These are phyloP conservation scores for Spathaspora girioi DNA, from an alignment of 805 yeast species.

Conservation along the genomic window DNA sequence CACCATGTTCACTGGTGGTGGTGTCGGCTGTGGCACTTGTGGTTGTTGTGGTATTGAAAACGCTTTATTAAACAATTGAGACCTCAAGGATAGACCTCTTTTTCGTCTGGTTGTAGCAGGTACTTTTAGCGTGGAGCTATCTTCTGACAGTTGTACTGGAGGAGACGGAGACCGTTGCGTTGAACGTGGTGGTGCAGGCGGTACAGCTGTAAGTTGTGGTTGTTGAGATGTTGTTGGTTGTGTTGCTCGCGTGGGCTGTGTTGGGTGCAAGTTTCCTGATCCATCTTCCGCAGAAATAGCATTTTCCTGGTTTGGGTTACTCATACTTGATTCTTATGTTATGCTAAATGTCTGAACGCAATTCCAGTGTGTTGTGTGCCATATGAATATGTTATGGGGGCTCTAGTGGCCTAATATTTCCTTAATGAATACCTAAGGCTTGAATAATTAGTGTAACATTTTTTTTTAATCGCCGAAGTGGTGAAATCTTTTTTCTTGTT, in stretches of 20 bases:
- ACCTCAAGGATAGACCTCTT: constrained; percentile 64
- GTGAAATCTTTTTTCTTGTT: neutral
- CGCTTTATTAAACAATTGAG: constrained; percentile 57
- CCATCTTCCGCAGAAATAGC: neutral
- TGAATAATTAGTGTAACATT: neutral
- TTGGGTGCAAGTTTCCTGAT: neutral
- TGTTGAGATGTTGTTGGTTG: neutral
- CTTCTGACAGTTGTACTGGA: neutral
- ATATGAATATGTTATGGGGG: no score
- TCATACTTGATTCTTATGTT: neutral
- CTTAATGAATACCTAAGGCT: neutral
- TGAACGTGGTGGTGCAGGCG: neutral
- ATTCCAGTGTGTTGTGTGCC: neutral
- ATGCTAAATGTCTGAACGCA: neutral
- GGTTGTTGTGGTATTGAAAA: constrained; percentile 1
- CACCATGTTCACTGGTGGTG: neutral
- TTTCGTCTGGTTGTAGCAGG: constrained; percentile 32
- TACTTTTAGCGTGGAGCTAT: neutral
- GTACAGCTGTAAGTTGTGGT: neutral
- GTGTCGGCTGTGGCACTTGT: neutral
- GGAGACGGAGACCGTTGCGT: neutral
- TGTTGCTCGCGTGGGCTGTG: no score
- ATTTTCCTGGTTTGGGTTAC: neutral
- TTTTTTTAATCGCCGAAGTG: neutral
- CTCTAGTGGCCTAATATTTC: neutral